phyloP scores from a whole-genome alignment of 2,329 filamentous ascomycete genomes.

The Colletotrichum eleusines region DNA sequence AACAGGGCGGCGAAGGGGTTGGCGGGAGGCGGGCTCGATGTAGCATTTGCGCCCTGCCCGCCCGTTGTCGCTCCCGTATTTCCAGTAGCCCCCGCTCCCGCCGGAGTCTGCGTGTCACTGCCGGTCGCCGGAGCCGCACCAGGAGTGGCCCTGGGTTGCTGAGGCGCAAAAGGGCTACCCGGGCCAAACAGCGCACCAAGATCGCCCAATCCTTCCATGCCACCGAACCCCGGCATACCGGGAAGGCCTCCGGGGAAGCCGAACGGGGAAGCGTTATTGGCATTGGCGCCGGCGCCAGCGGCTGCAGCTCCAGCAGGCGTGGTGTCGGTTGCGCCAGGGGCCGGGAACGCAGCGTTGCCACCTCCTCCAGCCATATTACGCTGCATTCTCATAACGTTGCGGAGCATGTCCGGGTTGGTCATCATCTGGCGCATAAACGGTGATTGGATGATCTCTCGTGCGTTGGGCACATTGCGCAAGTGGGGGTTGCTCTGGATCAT shows the following conservation, averaged over 20 bases:
- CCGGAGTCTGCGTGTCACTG: conserved; percentile 34
- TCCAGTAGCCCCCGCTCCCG: conserved; percentile 43
- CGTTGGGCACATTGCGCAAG: conserved; percentile 78
- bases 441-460: conserved; percentile 87
- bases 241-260: conserved; percentile 45
- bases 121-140: conserved; percentile 39
- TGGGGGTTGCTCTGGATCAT: conserved; percentile 94
- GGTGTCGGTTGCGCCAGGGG: conserved; percentile 90
- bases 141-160: conserved; percentile 38
- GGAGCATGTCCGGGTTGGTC: conserved; percentile 87
- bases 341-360: conserved; percentile 77
- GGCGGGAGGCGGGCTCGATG: conserved; percentile 54
- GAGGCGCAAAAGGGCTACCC: conserved; percentile 41
- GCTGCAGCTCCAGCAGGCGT: conserved; percentile 69
- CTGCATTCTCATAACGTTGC: conserved; percentile 86
- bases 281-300: conserved; percentile 48
- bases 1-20: conserved; percentile 81
- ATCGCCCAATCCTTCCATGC: conserved; percentile 37
- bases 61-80: conserved; percentile 40
- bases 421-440: conserved; percentile 93
- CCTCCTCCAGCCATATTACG: conserved; percentile 71
- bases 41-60: conserved; percentile 45
- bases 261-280: conserved; percentile 57
- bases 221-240: conserved; percentile 42
- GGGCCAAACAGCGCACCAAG: conserved; percentile 50